Evolutionary conservation across 1,284 basidiomycete species (phyloP).

Genomic region (Pseudozyma hubeiensis): DNA sequence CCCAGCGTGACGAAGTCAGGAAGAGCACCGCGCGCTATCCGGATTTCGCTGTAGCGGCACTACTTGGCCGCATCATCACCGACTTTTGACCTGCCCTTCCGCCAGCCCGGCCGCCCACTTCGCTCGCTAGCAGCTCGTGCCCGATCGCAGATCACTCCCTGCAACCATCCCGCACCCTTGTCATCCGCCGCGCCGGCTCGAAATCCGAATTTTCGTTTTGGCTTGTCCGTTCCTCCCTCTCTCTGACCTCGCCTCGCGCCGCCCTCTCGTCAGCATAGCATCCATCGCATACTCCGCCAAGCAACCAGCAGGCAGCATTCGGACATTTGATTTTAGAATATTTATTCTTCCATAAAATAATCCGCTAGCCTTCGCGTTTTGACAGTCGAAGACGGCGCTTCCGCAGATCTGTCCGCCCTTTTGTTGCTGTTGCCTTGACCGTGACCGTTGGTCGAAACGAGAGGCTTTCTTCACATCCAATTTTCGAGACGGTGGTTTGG

Average conservation of each 20-base stretch:
- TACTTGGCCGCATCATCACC: neutral
- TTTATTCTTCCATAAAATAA: neutral
- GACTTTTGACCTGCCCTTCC: neutral
- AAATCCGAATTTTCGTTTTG: neutral
- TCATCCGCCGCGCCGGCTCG: neutral
- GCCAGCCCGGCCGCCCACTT: neutral
- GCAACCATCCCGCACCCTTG: neutral
- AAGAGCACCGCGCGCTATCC: too few relatives aligned
- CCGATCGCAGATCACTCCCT: neutral
- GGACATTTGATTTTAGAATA: neutral
- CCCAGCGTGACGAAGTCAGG: neutral
- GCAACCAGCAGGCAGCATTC: neutral
- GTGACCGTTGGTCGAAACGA: neutral
- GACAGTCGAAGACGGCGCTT: conserved; percentile 1
- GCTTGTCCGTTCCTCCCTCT: neutral
- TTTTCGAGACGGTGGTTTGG: conserved; percentile 13
- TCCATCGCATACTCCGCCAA: conserved; percentile 1
- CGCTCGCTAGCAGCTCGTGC: neutral
- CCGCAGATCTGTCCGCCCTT: too few relatives aligned
- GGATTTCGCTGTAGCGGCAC: neutral
- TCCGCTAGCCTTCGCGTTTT: neutral
- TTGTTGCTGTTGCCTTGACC: too few relatives aligned
- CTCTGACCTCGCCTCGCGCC: neutral
- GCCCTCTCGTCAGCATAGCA: neutral
- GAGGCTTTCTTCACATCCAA: too few relatives aligned